These are phyloP conservation scores for Globisporangium recalcitrans DNA, from an alignment of 352 stramenopile species.

Conservation along the genomic window DNA sequence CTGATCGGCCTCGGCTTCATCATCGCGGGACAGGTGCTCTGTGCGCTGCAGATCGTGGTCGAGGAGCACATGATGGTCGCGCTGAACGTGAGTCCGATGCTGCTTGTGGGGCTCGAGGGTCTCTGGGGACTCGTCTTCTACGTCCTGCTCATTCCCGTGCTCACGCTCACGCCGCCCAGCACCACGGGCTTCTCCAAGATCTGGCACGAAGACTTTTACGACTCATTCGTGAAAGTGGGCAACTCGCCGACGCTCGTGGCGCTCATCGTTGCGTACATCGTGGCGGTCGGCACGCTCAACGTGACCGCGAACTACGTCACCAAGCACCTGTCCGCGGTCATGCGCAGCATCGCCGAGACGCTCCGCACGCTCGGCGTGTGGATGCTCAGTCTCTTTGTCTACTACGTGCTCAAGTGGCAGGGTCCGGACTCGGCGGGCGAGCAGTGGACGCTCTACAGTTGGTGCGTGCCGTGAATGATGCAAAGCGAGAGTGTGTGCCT, in stretches of 20 bases:
- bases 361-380: slow-evolving; percentile 75
- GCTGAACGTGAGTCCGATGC: slow-evolving; percentile 81
- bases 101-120: slow-evolving; percentile 83
- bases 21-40: slow-evolving; percentile 74
- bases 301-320: slow-evolving; percentile 83
- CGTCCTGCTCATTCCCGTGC: slow-evolving; percentile 55
- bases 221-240: slow-evolving; percentile 69
- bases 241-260: slow-evolving; percentile 57
- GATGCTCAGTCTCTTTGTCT: slow-evolving; percentile 71
- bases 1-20: slow-evolving; percentile 74
- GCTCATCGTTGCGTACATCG: slow-evolving; percentile 58
- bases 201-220: slow-evolving; percentile 79
- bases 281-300: slow-evolving; percentile 76
- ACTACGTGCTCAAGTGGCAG: slow-evolving; percentile 74
- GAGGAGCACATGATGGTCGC: slow-evolving; percentile 86
- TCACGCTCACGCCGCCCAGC: slow-evolving; percentile 48
- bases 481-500: too few relatives aligned
- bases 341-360: slow-evolving; percentile 82
- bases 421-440: slow-evolving; percentile 52
- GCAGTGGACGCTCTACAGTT: slow-evolving; percentile 67
- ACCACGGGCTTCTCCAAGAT: slow-evolving; percentile 57
- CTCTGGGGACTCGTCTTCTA: slow-evolving; percentile 86
- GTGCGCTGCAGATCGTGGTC: slow-evolving; percentile 85
- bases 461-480: too few relatives aligned
- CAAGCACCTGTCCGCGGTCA: slow-evolving; percentile 80